A percentile compares a stretch with the other conserved stretches of the same genome.
phyloP scores from a whole-genome alignment of 352 stramenopile genomes.

The Phytopythium aichiense region DNA sequence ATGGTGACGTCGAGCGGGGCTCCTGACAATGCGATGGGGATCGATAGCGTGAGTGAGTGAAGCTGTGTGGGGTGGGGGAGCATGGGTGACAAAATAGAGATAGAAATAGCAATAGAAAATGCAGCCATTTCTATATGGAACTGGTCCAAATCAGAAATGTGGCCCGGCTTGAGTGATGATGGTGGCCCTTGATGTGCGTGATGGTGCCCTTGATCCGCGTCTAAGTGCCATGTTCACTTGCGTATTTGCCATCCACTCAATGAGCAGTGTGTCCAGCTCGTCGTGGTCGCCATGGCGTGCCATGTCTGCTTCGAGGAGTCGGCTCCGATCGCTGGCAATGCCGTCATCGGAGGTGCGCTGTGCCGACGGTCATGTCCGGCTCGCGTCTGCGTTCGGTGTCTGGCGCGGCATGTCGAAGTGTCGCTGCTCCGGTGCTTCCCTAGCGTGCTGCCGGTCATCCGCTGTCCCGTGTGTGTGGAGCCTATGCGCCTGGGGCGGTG shows the following conservation, averaged over 20 bases:
- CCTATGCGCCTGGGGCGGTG: slow-evolving; percentile 21
- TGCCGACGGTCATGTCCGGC: slow-evolving; percentile 19
- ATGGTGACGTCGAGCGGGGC: neutral
- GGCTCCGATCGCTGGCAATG: slow-evolving; percentile 1
- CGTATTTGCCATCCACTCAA: neutral
- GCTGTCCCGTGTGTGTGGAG: slow-evolving; percentile 27
- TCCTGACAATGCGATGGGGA: neutral
- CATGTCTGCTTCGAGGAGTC: slow-evolving; percentile 31
- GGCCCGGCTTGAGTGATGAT: no score
- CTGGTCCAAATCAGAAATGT: no score
- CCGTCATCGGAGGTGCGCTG: slow-evolving; percentile 10
- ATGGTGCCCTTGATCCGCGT: no score
- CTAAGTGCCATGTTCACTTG: no score
- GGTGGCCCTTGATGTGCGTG: no score
- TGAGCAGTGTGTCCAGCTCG: no score
- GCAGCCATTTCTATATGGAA: no score
- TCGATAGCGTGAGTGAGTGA: no score
- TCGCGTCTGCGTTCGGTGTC: slow-evolving; percentile 15
- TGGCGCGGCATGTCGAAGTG: slow-evolving; percentile 22
- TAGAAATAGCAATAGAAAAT: no score
- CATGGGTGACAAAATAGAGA: neutral
- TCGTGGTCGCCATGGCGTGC: slow-evolving; percentile 12
- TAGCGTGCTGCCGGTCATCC: slow-evolving; percentile 22
- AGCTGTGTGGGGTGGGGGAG: neutral
- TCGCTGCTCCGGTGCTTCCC: slow-evolving; percentile 22